These are phyloP conservation scores for Basidiobolus heterosporus DNA, from an alignment of 371 early-diverging fungal genomes.

Conservation along the genomic window DNA sequence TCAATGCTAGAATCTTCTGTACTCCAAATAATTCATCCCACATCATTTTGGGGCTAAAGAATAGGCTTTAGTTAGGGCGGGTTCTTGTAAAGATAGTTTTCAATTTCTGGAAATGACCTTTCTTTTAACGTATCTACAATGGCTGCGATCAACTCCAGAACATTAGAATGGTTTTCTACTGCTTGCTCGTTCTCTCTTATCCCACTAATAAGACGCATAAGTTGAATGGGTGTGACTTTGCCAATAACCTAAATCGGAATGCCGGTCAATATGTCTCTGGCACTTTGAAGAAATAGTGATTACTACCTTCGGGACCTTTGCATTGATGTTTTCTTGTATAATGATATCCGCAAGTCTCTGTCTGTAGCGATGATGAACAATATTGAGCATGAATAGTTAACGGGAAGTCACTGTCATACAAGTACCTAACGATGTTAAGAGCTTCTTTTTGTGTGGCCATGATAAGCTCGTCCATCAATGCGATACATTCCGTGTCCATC, in stretches of 20 bases:
- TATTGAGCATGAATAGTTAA: too few relatives aligned
- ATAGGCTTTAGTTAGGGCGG: neutral
- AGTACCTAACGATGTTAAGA: neutral
- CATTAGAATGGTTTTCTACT: neutral
- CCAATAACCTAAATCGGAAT: too few relatives aligned
- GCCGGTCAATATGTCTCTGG: too few relatives aligned
- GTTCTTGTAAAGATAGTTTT: too few relatives aligned
- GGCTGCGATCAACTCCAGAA: neutral
- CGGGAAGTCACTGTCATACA: neutral
- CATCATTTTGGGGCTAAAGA: slow-evolving; percentile 1
- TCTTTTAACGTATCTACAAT: neutral
- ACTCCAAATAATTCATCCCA: neutral
- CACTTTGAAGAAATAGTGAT: too few relatives aligned
- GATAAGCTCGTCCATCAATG: neutral
- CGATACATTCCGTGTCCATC: neutral
- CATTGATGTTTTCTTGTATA: neutral
- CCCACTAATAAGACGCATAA: too few relatives aligned
- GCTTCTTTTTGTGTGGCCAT: neutral
- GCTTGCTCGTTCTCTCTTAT: too few relatives aligned
- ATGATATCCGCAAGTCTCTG: neutral
- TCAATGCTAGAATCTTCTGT: neutral
- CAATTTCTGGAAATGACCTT: neutral
- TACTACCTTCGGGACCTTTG: neutral
- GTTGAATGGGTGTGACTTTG: too few relatives aligned
- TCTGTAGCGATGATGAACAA: too few relatives aligned